Percentiles rank a stretch among this genome's conserved stretches.
Conservation (phyloP, 2,329 filamentous ascomycete genomes). For the Claviceps maximensis region DNA sequence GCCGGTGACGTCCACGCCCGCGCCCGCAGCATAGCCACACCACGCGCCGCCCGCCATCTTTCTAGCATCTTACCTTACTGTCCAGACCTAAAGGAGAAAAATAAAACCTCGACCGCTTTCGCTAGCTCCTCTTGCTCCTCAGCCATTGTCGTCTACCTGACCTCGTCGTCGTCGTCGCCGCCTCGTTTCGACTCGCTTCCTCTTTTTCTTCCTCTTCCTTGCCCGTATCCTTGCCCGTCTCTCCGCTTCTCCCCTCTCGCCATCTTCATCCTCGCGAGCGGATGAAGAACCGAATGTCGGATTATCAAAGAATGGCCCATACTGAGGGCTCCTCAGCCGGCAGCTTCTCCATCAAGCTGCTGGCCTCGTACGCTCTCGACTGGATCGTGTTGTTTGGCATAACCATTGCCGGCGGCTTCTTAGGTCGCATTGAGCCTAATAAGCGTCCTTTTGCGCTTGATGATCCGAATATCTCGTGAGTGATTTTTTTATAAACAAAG, state of each 20-base stretch:
- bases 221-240: too few species aligned
- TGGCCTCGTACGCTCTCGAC: conserved; percentile 60
- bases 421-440: conserved; percentile 48
- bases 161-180: too few species aligned
- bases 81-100: background rate
- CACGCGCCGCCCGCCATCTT: background rate
- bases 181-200: too few species aligned
- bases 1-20: too few species aligned
- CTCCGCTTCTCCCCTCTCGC: background rate
- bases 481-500: background rate
- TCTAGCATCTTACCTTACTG: background rate
- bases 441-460: conserved; percentile 56
- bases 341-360: conserved; percentile 19
- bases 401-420: conserved; percentile 42
- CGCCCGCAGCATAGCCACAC: background rate
- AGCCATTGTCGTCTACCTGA: background rate
- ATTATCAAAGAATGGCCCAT: conserved; percentile 17
- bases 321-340: conserved; percentile 10
- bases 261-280: background rate
- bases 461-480: conserved; percentile 63
- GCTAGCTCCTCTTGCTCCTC: background rate
- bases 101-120: background rate
- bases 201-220: background rate
- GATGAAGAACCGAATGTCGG: conserved; percentile 11
- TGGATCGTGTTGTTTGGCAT: conserved; percentile 55